phyloP scores from a whole-genome alignment of 176 grass and related monocot genomes.

The Oryza punctata region DNA sequence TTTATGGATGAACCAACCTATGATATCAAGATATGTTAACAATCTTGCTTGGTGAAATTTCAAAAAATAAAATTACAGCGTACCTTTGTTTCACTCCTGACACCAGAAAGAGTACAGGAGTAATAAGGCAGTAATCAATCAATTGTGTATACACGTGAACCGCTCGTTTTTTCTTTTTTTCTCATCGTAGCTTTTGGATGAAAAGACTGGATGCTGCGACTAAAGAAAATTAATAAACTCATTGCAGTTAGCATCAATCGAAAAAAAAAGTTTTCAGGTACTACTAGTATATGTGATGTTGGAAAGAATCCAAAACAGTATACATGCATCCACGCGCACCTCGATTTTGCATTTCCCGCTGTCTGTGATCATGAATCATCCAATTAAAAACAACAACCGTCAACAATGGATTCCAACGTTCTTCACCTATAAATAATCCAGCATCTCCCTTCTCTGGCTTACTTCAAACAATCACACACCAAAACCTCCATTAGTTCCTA shows the following conservation, averaged over 20 bases:
- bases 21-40: neutral
- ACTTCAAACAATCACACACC: neutral
- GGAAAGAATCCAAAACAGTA: neutral
- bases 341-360: slow-evolving; percentile 9
- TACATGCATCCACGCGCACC: neutral
- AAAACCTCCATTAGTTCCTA: neutral
- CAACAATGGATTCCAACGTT: neutral
- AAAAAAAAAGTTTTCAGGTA: neutral
- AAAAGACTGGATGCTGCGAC: neutral
- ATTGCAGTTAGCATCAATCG: neutral
- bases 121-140: too few relatives aligned
- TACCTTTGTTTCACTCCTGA: neutral
- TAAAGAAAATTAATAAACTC: neutral
- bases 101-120: too few relatives aligned
- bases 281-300: neutral
- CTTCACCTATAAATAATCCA: neutral
- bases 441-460: neutral
- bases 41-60: neutral
- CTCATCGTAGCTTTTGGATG: neutral
- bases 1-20: neutral
- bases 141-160: too few relatives aligned
- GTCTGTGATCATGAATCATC: neutral
- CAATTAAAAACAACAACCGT: neutral
- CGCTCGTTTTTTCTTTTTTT: neutral
- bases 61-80: neutral